Percentiles rank a stretch among this genome's conserved stretches.
These are phyloP conservation scores for Monosporascus sp. DNA, from an alignment of 2,329 filamentous ascomycete genomes.

Conservation along the genomic window DNA sequence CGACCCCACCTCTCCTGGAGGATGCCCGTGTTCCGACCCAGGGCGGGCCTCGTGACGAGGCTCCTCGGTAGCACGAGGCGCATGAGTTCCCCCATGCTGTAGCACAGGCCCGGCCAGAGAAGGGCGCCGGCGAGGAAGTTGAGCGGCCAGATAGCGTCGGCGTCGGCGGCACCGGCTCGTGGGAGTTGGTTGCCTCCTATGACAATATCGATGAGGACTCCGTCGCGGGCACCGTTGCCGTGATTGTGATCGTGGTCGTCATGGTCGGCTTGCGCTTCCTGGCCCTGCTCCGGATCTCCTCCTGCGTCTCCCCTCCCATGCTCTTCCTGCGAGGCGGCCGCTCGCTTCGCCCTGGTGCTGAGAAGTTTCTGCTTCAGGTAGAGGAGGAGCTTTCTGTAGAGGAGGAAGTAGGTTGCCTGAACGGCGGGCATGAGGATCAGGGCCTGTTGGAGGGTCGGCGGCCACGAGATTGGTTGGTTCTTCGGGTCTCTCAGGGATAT, in stretches of 20 bases:
- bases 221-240: not conserved
- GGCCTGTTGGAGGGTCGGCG: constrained; percentile 47
- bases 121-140: constrained; percentile 53
- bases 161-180: constrained; percentile 10
- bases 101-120: constrained; percentile 77
- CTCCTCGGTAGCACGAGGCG: constrained; percentile 60
- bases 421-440: constrained; percentile 43
- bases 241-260: not conserved
- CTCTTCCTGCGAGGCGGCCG: not conserved
- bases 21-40: constrained; percentile 48
- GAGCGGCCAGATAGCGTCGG: constrained; percentile 17
- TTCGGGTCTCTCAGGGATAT: constrained; percentile 34
- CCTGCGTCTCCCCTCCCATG: not conserved
- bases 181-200: constrained; percentile 1
- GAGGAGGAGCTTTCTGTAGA: constrained; percentile 43
- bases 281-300: not conserved
- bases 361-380: constrained; percentile 38
- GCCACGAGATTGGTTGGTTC: constrained; percentile 44
- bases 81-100: constrained; percentile 70
- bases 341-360: not conserved
- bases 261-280: constrained; percentile 1
- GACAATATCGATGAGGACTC: not conserved
- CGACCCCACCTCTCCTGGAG: constrained; percentile 84
- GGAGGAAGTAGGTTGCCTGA: constrained; percentile 34
- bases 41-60: constrained; percentile 50